Percentiles rank a stretch among this genome's conserved stretches.
phyloP scores from a whole-genome alignment of 106 monocot genomes.

The Cymbidium sinense region DNA sequence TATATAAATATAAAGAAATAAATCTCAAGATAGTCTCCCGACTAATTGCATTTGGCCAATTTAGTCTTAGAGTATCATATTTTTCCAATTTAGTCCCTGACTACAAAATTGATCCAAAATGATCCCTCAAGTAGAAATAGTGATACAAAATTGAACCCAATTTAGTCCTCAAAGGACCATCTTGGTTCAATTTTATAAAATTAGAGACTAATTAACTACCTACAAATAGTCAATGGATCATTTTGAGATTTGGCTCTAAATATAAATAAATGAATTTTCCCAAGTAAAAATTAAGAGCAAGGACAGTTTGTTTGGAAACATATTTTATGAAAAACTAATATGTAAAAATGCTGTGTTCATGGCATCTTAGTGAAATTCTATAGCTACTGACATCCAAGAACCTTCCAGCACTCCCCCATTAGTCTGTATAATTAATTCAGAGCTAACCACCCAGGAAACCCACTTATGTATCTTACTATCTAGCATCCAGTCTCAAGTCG shows the following conservation, averaged over 20 bases:
- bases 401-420: not conserved
- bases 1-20: not conserved
- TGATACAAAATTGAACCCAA: no score
- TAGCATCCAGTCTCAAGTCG: not conserved
- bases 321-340: not conserved
- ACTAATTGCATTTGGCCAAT: no score
- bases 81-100: no score
- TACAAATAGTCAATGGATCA: no score
- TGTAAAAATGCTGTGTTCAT: not conserved
- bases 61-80: no score
- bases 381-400: not conserved
- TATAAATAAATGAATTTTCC: not conserved
- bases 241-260: no score
- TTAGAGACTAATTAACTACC: no score
- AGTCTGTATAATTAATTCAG: not conserved
- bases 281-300: not conserved
- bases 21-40: no score
- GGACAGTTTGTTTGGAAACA: not conserved
- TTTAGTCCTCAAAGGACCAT: no score
- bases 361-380: not conserved
- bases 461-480: not conserved
- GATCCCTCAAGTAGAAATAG: no score
- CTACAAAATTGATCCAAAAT: not conserved
- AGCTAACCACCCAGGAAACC: not conserved
- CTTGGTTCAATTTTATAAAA: no score